Conservation (phyloP, 2,329 filamentous ascomycete genomes). For the Aspergillus ruber region DNA sequence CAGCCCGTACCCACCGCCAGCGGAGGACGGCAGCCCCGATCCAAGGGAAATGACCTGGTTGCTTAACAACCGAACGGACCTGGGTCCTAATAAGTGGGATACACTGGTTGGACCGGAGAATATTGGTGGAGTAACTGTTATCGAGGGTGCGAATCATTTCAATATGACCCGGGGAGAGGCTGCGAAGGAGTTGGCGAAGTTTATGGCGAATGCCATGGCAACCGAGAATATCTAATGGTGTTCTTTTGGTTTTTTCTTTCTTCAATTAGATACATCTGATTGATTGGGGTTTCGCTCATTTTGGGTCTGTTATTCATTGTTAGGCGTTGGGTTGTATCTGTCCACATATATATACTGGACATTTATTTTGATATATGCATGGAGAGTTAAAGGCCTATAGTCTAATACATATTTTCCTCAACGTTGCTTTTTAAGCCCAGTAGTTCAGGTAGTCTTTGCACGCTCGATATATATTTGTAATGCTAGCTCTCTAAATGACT, state of each 20-base stretch:
- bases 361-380: too few species aligned
- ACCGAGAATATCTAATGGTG: slow-evolving; percentile 8
- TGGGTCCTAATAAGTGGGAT: slow-evolving; percentile 44
- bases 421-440: too few species aligned
- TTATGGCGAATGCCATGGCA: slow-evolving; percentile 22
- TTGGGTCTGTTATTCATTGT: not conserved
- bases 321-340: too few species aligned
- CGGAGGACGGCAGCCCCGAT: slow-evolving; percentile 31
- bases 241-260: slow-evolving; percentile 5
- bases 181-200: slow-evolving; percentile 22
- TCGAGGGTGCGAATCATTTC: slow-evolving; percentile 28
- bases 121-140: slow-evolving; percentile 21
- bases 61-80: slow-evolving; percentile 40
- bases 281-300: not conserved
- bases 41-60: slow-evolving; percentile 44
- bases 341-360: too few species aligned
- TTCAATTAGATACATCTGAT: not conserved
- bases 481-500: too few species aligned
- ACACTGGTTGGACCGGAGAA: slow-evolving; percentile 34
- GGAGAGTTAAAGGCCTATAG: too few species aligned
- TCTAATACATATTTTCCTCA: too few species aligned
- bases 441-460: too few species aligned
- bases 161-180: slow-evolving; percentile 27
- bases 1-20: slow-evolving; percentile 32
- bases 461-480: too few species aligned